Conservation (phyloP, 148 eudicot species). For the Chenopodium formosanum region DNA sequence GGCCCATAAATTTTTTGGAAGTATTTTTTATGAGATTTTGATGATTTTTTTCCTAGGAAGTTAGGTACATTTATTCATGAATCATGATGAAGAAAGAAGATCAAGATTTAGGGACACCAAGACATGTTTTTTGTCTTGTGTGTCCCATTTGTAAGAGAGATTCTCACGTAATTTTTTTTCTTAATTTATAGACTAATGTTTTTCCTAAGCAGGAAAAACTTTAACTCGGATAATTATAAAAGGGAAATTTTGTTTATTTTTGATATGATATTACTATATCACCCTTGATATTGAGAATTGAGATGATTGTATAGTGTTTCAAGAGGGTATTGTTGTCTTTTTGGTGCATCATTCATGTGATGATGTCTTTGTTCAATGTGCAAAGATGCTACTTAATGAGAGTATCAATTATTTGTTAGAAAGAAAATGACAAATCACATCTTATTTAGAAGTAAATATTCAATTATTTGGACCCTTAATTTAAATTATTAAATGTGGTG, state of each 20-base stretch:
- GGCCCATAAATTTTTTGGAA: background rate
- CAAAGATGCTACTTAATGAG: constrained; percentile 25
- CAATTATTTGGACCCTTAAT: constrained; percentile 5
- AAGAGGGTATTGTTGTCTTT: background rate
- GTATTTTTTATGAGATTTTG: background rate
- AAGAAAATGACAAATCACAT: constrained; percentile 21
- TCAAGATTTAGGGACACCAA: constrained; percentile 24
- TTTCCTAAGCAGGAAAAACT: background rate
- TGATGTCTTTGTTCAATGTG: constrained; percentile 26
- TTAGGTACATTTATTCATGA: too few relatives aligned
- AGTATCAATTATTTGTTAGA: constrained; percentile 11
- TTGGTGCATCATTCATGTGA: background rate
- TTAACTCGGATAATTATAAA: background rate
- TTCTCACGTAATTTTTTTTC: constrained; percentile 9
- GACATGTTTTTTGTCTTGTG: constrained; percentile 32
- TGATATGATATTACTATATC: background rate
- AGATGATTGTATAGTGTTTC: background rate
- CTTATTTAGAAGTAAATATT: background rate
- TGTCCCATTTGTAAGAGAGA: constrained; percentile 20
- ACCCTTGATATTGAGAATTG: background rate
- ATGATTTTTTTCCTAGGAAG: too few relatives aligned
- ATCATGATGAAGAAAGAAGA: background rate
- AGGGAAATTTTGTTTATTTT: too few relatives aligned
- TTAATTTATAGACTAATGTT: constrained; percentile 16
- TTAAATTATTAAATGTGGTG: background rate